phyloP scores from a whole-genome alignment of 148 eudicot species.

The Heliosperma pusillum region DNA sequence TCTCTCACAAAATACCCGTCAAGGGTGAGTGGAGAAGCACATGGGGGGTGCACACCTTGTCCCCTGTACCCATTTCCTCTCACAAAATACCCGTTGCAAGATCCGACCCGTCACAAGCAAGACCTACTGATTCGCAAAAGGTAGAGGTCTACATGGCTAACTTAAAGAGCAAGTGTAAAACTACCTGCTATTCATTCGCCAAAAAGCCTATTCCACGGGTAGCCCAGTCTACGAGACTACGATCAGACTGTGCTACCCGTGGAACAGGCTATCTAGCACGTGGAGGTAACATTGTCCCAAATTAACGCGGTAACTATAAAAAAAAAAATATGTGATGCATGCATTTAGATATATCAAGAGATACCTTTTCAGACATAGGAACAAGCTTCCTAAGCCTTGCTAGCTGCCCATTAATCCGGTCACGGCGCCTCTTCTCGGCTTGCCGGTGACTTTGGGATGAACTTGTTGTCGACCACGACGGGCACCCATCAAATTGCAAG shows the following conservation, averaged over 20 bases:
- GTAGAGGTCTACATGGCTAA: too few relatives aligned
- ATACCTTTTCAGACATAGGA: conserved; percentile 88
- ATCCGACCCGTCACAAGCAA: too few relatives aligned
- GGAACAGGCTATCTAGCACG: neutral
- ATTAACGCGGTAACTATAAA: too few relatives aligned
- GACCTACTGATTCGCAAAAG: too few relatives aligned
- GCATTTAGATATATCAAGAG: neutral
- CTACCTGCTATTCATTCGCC: neutral
- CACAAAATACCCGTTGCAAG: too few relatives aligned
- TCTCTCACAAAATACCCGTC: too few relatives aligned
- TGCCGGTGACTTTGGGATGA: conserved; percentile 76
- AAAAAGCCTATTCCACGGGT: neutral
- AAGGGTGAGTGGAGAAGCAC: too few relatives aligned
- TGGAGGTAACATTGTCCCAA: too few relatives aligned
- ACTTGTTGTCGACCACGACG: conserved; percentile 26
- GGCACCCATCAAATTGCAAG: conserved; percentile 8
- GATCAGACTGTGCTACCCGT: neutral
- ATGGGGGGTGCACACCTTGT: too few relatives aligned
- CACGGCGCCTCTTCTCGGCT: conserved; percentile 93
- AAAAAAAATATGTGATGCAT: neutral
- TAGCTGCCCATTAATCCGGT: conserved; percentile 86
- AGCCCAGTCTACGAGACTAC: neutral
- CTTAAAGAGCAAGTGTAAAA: neutral
- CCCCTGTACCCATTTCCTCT: too few relatives aligned
- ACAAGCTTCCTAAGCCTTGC: conserved; percentile 70